Conservation (phyloP, 2,329 filamentous ascomycete genomes). For the Sarocladium strictum region DNA sequence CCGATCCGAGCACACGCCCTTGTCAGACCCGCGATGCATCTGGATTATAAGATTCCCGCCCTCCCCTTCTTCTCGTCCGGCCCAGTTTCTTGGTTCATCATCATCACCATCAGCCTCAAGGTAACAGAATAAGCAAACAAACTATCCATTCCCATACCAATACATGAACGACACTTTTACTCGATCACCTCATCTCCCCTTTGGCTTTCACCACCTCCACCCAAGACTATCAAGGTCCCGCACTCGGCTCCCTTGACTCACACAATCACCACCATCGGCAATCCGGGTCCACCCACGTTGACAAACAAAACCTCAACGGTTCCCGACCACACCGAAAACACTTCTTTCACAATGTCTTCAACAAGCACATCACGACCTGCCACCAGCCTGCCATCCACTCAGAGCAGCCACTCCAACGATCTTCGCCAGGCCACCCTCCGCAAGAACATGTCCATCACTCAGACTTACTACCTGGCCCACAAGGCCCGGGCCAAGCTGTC, state of each 20-base stretch:
- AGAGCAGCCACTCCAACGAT: slow-evolving; percentile 13
- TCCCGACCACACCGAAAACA: not conserved
- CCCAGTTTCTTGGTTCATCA: not conserved
- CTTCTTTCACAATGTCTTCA: slow-evolving; percentile 23
- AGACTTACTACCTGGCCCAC: slow-evolving; percentile 98
- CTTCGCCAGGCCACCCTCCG: slow-evolving; percentile 37
- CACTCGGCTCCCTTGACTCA: slow-evolving; percentile 9
- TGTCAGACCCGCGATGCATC: slow-evolving; percentile 7
- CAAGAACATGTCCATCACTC: slow-evolving; percentile 94
- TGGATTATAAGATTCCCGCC: slow-evolving; percentile 7
- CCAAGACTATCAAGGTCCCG: slow-evolving; percentile 8
- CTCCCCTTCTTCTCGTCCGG: not conserved
- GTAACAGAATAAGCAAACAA: not conserved
- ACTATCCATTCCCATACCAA: not conserved
- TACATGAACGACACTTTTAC: not conserved
- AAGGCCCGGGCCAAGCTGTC: slow-evolving; percentile 95
- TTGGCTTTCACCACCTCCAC: slow-evolving; percentile 4
- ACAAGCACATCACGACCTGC: slow-evolving; percentile 20
- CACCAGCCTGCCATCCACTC: slow-evolving; percentile 18
- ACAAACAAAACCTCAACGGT: slow-evolving; percentile 6
- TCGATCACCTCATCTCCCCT: not conserved
- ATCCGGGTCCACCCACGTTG: slow-evolving; percentile 1
- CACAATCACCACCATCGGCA: slow-evolving; percentile 4
- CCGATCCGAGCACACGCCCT: slow-evolving; percentile 6
- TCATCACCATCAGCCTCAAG: not conserved